Evolutionary conservation across 257 asterid genomes (phyloP).

Genomic region (Rubia yunnanensis): DNA sequence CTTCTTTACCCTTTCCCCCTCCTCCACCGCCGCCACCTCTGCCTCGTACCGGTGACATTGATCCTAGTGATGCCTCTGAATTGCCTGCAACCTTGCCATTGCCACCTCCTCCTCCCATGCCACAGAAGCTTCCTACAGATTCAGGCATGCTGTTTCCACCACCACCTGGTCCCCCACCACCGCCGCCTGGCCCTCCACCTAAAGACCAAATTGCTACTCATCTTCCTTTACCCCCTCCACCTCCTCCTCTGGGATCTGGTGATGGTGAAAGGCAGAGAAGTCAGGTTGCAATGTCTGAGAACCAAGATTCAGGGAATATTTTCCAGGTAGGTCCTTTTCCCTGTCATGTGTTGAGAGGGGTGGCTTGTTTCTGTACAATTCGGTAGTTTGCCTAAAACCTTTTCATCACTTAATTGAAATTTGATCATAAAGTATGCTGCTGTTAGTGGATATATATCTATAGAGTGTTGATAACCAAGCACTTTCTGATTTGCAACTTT

Average conservation of each 20-base stretch:
- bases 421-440: background rate
- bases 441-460: slow-evolving; percentile 15
- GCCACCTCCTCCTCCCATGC: slow-evolving; percentile 93
- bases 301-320: slow-evolving; percentile 36
- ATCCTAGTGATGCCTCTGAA: slow-evolving; percentile 46
- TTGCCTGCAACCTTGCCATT: slow-evolving; percentile 60
- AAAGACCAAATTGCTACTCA: slow-evolving; percentile 50
- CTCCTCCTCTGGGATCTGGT: slow-evolving; percentile 46
- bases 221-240: slow-evolving; percentile 48
- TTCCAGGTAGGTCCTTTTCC: slow-evolving; percentile 38
- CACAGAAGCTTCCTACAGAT: slow-evolving; percentile 57
- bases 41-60: slow-evolving; percentile 40
- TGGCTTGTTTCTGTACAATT: background rate
- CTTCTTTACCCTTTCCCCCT: slow-evolving; percentile 38
- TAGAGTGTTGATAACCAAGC: slow-evolving; percentile 17
- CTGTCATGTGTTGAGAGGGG: background rate
- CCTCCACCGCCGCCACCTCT: slow-evolving; percentile 70
- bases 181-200: slow-evolving; percentile 96
- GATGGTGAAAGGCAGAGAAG: slow-evolving; percentile 38
- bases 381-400: background rate
- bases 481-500: background rate
- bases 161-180: slow-evolving; percentile 51
- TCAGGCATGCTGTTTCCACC: slow-evolving; percentile 39
- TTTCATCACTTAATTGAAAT: background rate
- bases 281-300: slow-evolving; percentile 38